These are phyloP conservation scores for Alternaria panax DNA, from an alignment of 2,329 filamentous ascomycete species.

Conservation along the genomic window DNA sequence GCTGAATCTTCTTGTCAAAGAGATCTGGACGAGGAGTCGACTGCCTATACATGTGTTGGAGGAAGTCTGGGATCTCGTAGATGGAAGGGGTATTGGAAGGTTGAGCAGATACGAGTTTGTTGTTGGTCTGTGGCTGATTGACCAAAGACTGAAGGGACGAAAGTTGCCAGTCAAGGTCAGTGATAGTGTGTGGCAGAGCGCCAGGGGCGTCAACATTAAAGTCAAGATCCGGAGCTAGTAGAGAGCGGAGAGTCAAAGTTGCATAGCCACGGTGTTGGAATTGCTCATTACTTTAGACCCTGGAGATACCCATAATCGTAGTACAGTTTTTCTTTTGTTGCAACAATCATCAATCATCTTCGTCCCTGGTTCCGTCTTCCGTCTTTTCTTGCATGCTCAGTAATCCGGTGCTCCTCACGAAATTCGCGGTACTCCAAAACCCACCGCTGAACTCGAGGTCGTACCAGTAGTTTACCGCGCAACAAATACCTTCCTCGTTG, in stretches of 20 bases:
- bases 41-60: slow-evolving; percentile 72
- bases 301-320: slow-evolving; percentile 41
- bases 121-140: slow-evolving; percentile 82
- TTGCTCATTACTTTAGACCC: slow-evolving; percentile 10
- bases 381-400: slow-evolving; percentile 18
- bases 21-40: slow-evolving; percentile 77
- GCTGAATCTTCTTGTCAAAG: slow-evolving; percentile 71
- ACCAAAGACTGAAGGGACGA: slow-evolving; percentile 78
- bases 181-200: slow-evolving; percentile 79
- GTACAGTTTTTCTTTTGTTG: slow-evolving; percentile 7
- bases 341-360: neutral
- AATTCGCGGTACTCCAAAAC: slow-evolving; percentile 68
- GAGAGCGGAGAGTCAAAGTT: neutral
- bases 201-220: slow-evolving; percentile 55
- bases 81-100: slow-evolving; percentile 62
- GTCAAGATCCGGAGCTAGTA: slow-evolving; percentile 36
- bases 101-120: slow-evolving; percentile 77
- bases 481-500: slow-evolving; percentile 72
- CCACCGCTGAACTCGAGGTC: slow-evolving; percentile 79
- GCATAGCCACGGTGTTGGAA: slow-evolving; percentile 24
- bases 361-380: neutral
- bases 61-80: slow-evolving; percentile 80
- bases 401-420: slow-evolving; percentile 52
- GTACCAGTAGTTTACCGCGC: slow-evolving; percentile 87
- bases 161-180: slow-evolving; percentile 76